Evolutionary conservation across 345 rosid species (phyloP).

Genomic region (Garcia nutans): DNA sequence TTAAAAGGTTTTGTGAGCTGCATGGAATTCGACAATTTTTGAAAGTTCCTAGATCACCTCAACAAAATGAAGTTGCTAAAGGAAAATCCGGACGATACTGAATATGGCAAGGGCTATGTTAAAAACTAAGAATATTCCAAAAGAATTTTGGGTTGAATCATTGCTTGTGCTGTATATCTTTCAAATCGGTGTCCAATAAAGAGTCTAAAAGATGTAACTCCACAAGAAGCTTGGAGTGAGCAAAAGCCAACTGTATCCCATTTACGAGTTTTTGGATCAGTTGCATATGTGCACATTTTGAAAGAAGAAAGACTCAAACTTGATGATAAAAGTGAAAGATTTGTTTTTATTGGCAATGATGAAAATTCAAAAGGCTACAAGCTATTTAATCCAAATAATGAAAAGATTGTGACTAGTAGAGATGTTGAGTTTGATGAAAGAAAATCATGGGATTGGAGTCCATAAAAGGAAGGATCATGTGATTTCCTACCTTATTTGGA

Average conservation of each 20-base stretch:
- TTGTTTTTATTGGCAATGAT: background rate
- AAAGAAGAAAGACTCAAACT: background rate
- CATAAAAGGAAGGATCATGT: background rate
- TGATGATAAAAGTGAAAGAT: background rate
- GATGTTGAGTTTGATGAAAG: no score
- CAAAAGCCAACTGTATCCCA: background rate
- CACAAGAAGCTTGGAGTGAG: background rate
- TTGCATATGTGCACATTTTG: background rate
- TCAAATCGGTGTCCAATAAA: background rate
- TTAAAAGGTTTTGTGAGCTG: no score
- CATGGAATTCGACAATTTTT: no score
- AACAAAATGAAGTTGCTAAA: background rate
- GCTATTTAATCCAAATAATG: background rate
- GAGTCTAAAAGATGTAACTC: background rate
- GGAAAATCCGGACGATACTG: background rate
- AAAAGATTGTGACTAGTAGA: background rate
- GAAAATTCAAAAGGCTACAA: background rate
- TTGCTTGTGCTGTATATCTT: background rate
- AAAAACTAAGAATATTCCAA: background rate
- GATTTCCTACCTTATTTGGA: background rate
- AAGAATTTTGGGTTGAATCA: background rate
- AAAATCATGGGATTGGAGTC: background rate
- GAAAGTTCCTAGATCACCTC: no score
- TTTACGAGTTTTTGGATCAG: background rate
- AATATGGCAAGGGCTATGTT: background rate